phyloP scores from a whole-genome alignment of 192 early-diverging fungal species.

The Entomortierella parvispora region DNA sequence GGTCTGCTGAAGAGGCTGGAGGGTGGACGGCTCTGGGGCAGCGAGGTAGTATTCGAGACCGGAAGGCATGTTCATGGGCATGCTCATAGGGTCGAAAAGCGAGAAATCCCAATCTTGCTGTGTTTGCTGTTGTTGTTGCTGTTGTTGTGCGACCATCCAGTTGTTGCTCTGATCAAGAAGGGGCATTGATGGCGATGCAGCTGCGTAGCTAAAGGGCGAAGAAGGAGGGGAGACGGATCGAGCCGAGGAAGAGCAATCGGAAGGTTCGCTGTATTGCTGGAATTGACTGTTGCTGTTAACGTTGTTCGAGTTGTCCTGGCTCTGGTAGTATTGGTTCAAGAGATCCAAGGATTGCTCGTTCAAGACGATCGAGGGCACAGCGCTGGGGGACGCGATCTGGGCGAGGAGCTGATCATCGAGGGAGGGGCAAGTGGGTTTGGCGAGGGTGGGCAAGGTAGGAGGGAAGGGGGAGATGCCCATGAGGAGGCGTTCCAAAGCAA shows the following conservation, averaged over 20 bases:
- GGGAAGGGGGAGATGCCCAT: slow-evolving; percentile 54
- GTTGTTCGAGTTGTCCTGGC: slow-evolving; percentile 11
- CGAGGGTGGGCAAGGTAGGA: slow-evolving; percentile 46
- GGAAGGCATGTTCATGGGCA: slow-evolving; percentile 42
- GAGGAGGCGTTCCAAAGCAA: slow-evolving; percentile 43
- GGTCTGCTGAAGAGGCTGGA: not conserved
- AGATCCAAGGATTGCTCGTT: slow-evolving; percentile 49
- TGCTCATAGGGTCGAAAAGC: slow-evolving; percentile 37
- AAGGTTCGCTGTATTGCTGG: slow-evolving; percentile 2
- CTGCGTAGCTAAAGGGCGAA: slow-evolving; percentile 38
- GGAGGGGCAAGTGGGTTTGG: slow-evolving; percentile 50
- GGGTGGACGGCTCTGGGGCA: slow-evolving; percentile 7
- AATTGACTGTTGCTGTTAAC: not conserved
- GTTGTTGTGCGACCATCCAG: slow-evolving; percentile 20
- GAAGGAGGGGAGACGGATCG: slow-evolving; percentile 39
- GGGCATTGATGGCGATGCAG: slow-evolving; percentile 40
- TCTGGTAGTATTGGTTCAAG: slow-evolving; percentile 41
- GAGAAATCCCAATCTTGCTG: slow-evolving; percentile 26
- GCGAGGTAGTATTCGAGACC: slow-evolving; percentile 35
- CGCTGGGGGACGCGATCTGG: slow-evolving; percentile 11
- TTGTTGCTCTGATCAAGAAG: slow-evolving; percentile 22
- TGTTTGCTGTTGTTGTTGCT: not conserved
- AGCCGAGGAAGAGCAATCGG: slow-evolving; percentile 37
- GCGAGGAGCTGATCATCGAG: slow-evolving; percentile 46
- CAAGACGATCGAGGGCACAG: slow-evolving; percentile 44